A percentile compares a stretch with the other conserved stretches of the same genome.
Evolutionary conservation across 495 filamentous ascomycete genomes (phyloP).

Genomic region (Neurospora intermedia): DNA sequence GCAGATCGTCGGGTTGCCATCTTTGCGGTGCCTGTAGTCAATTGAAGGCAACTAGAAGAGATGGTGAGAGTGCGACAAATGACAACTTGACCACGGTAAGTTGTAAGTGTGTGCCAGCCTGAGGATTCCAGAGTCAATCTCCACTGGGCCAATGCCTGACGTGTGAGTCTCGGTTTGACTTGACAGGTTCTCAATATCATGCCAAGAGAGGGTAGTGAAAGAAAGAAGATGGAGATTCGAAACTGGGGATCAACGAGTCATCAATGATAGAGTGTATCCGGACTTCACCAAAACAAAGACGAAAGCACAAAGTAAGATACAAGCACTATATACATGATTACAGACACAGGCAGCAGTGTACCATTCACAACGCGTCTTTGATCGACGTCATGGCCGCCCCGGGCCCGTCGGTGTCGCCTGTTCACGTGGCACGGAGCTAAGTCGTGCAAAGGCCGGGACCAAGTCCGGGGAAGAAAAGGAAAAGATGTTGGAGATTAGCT

Average conservation of each 20-base stretch:
- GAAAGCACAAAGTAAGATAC: not conserved
- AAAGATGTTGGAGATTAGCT: no score
- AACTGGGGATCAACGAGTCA: not conserved
- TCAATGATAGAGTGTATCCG: no score
- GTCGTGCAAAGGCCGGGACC: not conserved
- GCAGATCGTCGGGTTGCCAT: slow-evolving; percentile 52
- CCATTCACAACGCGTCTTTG: not conserved
- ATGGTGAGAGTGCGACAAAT: not conserved
- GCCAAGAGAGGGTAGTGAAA: not conserved
- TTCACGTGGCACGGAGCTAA: slow-evolving; percentile 5
- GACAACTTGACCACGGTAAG: not conserved
- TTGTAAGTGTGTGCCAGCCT: not conserved
- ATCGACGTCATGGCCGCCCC: not conserved
- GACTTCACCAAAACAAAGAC: not conserved
- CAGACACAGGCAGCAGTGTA: not conserved
- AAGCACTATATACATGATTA: not conserved
- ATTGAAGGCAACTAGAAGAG: not conserved
- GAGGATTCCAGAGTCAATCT: not conserved
- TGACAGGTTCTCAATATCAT: not conserved
- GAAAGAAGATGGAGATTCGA: not conserved
- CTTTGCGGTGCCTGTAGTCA: not conserved
- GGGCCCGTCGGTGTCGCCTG: slow-evolving; percentile 2
- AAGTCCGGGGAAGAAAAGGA: not conserved
- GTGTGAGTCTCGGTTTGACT: not conserved
- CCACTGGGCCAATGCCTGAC: not conserved